Evolutionary conservation across 140 eudicot species (phyloP).

Genomic region (Erigeron philadelphicus): DNA sequence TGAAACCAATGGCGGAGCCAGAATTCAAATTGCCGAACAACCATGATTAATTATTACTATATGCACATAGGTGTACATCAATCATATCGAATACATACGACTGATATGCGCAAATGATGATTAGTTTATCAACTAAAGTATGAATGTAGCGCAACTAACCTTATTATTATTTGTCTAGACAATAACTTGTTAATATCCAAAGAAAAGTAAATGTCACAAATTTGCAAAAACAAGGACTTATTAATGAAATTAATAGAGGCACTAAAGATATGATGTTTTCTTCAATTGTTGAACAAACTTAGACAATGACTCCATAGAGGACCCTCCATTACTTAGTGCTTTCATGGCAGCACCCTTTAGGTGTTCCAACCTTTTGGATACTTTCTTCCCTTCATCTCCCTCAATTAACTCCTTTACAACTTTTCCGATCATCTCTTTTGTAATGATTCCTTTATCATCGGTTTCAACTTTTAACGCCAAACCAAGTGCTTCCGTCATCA

Average conservation of each 20-base stretch:
- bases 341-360: constrained; percentile 26
- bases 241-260: background rate
- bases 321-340: constrained; percentile 32
- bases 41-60: too few species aligned
- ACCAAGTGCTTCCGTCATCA: constrained; percentile 25
- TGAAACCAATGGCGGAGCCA: too few species aligned
- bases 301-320: constrained; percentile 30
- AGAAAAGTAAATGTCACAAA: too few species aligned
- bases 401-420: constrained; percentile 32
- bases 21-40: too few species aligned
- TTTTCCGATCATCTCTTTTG: constrained; percentile 27
- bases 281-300: constrained; percentile 30
- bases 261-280: background rate
- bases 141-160: too few species aligned
- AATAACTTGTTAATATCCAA: too few species aligned
- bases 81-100: too few species aligned
- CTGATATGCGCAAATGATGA: too few species aligned
- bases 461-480: constrained; percentile 27
- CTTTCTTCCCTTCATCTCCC: constrained; percentile 30
- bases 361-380: constrained; percentile 26
- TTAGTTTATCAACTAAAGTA: too few species aligned
- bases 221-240: background rate
- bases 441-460: constrained; percentile 19
- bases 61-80: too few species aligned
- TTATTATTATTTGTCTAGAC: too few species aligned